phyloP scores from a whole-genome alignment of 73 alveolate species.

The Durusdinium trenchii region DNA sequence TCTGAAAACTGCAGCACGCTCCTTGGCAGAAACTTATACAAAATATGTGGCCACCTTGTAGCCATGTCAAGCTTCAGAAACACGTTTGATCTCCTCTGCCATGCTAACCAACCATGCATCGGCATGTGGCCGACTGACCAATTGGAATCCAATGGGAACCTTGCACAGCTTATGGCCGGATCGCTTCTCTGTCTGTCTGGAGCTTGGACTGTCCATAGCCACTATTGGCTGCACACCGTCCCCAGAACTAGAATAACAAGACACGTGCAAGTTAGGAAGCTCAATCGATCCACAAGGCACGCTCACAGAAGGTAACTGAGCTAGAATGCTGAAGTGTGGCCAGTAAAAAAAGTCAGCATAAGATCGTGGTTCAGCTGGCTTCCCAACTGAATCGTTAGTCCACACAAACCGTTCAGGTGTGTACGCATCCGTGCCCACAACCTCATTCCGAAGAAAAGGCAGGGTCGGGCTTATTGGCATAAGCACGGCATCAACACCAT shows the following conservation, averaged over 20 bases:
- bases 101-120: background rate
- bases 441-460: slow-evolving; percentile 34
- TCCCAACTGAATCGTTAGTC: background rate
- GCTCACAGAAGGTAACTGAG: background rate
- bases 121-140: background rate
- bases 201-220: background rate
- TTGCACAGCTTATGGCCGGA: background rate
- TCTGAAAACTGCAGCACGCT: background rate
- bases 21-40: background rate
- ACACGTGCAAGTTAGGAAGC: background rate
- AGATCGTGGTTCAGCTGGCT: background rate
- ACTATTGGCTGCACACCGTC: background rate
- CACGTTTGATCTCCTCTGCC: background rate
- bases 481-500: background rate
- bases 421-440: background rate
- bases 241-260: background rate
- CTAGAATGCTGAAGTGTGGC: slow-evolving; percentile 10
- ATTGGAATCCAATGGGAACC: background rate
- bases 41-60: background rate
- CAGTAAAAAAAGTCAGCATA: background rate
- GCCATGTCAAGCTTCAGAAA: background rate
- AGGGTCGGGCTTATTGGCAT: slow-evolving; percentile 20
- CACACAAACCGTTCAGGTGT: background rate
- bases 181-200: background rate
- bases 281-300: background rate